These are phyloP conservation scores for Actinomortierella ambigua DNA, from an alignment of 371 early-diverging fungal genomes.

Conservation along the genomic window DNA sequence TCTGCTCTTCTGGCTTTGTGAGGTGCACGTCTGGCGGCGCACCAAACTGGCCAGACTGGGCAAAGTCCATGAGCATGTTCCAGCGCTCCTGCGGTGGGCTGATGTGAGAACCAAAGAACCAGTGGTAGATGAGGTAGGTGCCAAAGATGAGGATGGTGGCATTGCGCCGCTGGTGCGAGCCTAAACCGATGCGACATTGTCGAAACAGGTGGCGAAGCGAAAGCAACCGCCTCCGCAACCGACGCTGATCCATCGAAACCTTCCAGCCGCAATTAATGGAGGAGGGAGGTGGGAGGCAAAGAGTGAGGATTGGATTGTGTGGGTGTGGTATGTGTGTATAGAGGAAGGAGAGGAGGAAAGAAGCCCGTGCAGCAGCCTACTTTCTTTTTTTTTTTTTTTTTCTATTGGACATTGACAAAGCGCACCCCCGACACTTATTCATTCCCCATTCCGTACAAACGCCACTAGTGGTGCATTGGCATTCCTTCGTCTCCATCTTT, in stretches of 20 bases:
- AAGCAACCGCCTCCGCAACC: conserved; percentile 6
- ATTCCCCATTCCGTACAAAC: too few relatives aligned
- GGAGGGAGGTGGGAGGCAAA: not conserved
- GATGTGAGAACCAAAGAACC: conserved; percentile 10
- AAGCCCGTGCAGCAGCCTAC: too few relatives aligned
- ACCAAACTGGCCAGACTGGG: conserved; percentile 20
- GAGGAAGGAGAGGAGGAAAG: too few relatives aligned
- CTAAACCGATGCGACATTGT: conserved; percentile 6
- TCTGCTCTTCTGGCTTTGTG: not conserved
- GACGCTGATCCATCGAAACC: conserved; percentile 24
- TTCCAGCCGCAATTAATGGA: not conserved
- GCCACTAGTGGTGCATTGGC: too few relatives aligned
- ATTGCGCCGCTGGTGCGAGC: conserved; percentile 15
- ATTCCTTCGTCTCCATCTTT: too few relatives aligned
- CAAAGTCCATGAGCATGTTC: conserved; percentile 12
- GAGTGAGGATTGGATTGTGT: too few relatives aligned
- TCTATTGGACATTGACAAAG: too few relatives aligned
- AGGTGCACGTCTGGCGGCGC: conserved; percentile 13
- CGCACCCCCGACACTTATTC: too few relatives aligned
- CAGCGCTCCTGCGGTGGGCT: conserved; percentile 20
- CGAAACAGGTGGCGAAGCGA: conserved; percentile 9
- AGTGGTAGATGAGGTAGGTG: conserved; percentile 8
- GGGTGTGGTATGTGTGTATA: too few relatives aligned
- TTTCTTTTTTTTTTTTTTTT: too few relatives aligned
- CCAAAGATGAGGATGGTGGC: conserved; percentile 14